Conservation (phyloP, 192 early-diverging fungal genomes). For the Obelidium mucronatum region DNA sequence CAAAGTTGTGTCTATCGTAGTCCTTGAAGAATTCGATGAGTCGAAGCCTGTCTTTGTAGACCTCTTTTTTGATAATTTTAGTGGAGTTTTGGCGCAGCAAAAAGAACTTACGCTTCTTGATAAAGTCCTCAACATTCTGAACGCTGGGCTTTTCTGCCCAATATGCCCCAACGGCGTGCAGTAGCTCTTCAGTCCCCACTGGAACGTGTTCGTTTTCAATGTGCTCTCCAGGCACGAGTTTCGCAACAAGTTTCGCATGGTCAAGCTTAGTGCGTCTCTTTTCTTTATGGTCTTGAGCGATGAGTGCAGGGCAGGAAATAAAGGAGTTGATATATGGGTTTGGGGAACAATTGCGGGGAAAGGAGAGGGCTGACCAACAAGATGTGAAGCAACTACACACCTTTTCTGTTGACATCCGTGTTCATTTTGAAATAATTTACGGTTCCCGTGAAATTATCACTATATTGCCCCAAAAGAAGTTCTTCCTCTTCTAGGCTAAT, state of each 20-base stretch:
- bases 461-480: conserved; percentile 51
- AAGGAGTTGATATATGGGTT: not conserved
- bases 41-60: conserved; percentile 61
- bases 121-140: conserved; percentile 52
- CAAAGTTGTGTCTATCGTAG: conserved; percentile 64
- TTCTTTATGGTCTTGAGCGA: too few species aligned
- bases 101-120: conserved; percentile 54
- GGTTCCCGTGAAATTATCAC: conserved; percentile 44
- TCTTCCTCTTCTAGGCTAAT: conserved; percentile 58
- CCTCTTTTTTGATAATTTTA: conserved; percentile 37
- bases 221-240: conserved; percentile 32
- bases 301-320: not conserved
- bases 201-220: conserved; percentile 49
- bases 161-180: conserved; percentile 38
- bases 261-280: conserved; percentile 9
- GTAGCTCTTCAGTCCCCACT: conserved; percentile 62
- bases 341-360: not conserved
- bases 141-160: conserved; percentile 24
- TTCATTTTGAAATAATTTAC: conserved; percentile 72
- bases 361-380: not conserved
- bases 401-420: conserved; percentile 63
- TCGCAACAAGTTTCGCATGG: conserved; percentile 29
- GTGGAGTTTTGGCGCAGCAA: not conserved
- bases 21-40: conserved; percentile 64
- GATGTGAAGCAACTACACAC: conserved; percentile 26